Conservation (phyloP, 1,139 yeast genomes). For the Sugiyamaella novakii region DNA sequence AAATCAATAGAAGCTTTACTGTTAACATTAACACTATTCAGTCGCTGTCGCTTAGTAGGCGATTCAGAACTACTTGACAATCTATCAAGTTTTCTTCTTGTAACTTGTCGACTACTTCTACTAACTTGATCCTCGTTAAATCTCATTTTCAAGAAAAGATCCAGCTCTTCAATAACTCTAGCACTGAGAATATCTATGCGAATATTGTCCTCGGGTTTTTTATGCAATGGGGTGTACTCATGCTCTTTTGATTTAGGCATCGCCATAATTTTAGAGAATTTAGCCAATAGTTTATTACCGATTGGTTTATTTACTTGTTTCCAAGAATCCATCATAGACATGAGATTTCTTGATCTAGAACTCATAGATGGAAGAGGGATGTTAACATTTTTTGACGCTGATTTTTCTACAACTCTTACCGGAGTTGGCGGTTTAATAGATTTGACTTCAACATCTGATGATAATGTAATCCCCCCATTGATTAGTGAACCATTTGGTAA, state of each 20-base stretch:
- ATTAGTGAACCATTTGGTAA: slow-evolving; percentile 34
- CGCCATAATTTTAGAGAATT: slow-evolving; percentile 13
- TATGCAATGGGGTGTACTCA: not conserved
- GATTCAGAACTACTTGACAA: slow-evolving; percentile 16
- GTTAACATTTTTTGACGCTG: not conserved
- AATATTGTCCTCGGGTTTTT: not conserved
- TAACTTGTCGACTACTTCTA: not conserved
- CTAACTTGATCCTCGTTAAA: slow-evolving; percentile 7
- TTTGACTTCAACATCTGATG: slow-evolving; percentile 37
- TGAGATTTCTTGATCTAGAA: slow-evolving; percentile 2
- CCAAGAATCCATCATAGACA: slow-evolving; percentile 19
- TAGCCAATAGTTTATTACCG: not conserved
- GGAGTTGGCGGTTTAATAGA: slow-evolving; percentile 31
- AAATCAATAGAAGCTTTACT: not conserved
- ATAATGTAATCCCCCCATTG: slow-evolving; percentile 38
- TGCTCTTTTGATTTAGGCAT: not conserved
- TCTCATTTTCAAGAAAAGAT: slow-evolving; percentile 34
- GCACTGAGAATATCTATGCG: slow-evolving; percentile 68
- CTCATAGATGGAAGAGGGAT: not conserved
- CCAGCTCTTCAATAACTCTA: slow-evolving; percentile 73
- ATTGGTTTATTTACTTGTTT: not conserved
- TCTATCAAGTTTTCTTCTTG: slow-evolving; percentile 3
- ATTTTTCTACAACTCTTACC: slow-evolving; percentile 11
- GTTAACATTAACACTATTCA: not conserved
- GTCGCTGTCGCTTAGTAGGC: slow-evolving; percentile 19